A percentile compares a stretch with the other conserved stretches of the same genome.
Evolutionary conservation across 306 rosid species (phyloP).

Genomic region (Begonia masoniana): DNA sequence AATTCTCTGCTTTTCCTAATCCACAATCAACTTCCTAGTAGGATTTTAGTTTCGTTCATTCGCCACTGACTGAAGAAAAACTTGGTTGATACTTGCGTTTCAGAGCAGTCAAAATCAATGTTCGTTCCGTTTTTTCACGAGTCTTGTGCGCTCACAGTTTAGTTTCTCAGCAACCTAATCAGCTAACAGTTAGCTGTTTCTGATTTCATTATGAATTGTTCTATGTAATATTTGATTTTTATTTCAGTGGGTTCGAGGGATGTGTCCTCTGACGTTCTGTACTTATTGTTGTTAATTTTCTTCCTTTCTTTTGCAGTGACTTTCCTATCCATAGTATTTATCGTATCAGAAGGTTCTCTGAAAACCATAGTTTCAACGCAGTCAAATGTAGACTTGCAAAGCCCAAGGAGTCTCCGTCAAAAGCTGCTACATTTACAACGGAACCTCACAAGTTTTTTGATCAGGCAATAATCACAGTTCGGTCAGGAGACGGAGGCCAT

Average conservation of each 20-base stretch:
- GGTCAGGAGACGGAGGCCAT: conserved; percentile 88
- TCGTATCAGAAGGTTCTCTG: neutral
- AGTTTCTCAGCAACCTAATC: too few relatives aligned
- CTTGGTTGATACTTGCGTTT: too few relatives aligned
- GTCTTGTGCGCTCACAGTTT: too few relatives aligned
- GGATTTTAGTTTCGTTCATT: too few relatives aligned
- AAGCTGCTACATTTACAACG: conserved; percentile 18
- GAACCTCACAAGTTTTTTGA: conserved; percentile 88
- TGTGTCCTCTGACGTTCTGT: neutral
- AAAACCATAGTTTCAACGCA: conserved; percentile 2
- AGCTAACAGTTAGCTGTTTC: too few relatives aligned
- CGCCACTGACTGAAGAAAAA: too few relatives aligned
- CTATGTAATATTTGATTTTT: neutral
- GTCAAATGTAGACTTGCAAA: conserved; percentile 24
- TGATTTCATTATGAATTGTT: too few relatives aligned
- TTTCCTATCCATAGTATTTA: conserved; percentile 8
- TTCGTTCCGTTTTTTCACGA: too few relatives aligned
- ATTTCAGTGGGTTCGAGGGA: neutral
- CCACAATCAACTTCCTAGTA: too few relatives aligned
- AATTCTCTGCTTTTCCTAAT: neutral
- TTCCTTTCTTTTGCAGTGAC: neutral
- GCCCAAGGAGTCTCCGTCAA: conserved; percentile 16
- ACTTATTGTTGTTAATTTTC: neutral
- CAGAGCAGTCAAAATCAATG: too few relatives aligned
- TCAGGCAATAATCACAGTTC: conserved; percentile 65